Percentiles rank a stretch among this genome's conserved stretches.
These are phyloP conservation scores for Penicillium soppii DNA, from an alignment of 495 filamentous ascomycete species.

Conservation along the genomic window DNA sequence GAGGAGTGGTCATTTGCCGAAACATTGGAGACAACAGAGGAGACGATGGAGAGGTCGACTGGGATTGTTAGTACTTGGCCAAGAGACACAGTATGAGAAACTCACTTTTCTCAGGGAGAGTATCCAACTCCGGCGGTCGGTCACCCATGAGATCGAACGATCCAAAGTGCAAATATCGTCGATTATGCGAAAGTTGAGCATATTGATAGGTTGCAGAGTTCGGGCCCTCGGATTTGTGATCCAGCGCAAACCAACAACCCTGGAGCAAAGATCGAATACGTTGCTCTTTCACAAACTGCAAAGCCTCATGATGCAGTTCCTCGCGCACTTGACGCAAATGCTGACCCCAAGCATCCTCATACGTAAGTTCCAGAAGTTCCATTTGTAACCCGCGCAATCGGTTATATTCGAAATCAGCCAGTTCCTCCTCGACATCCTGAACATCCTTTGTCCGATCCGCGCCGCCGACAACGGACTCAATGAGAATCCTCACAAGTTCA, in stretches of 20 bases:
- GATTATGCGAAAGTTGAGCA: slow-evolving; percentile 86
- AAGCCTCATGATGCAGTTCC: slow-evolving; percentile 84
- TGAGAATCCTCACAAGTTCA: slow-evolving; percentile 84
- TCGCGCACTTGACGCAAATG: slow-evolving; percentile 90
- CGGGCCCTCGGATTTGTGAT: slow-evolving; percentile 40
- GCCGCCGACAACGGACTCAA: slow-evolving; percentile 87
- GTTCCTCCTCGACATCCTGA: slow-evolving; percentile 82
- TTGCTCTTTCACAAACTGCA: slow-evolving; percentile 96
- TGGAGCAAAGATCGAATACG: slow-evolving; percentile 87
- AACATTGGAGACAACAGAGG: slow-evolving; percentile 91
- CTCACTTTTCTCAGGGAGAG: slow-evolving; percentile 72
- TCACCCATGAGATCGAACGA: slow-evolving; percentile 69
- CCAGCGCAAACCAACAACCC: slow-evolving; percentile 85
- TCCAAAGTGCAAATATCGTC: slow-evolving; percentile 87
- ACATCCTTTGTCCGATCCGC: slow-evolving; percentile 83
- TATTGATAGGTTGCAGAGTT: slow-evolving; percentile 63
- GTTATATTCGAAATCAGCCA: slow-evolving; percentile 76
- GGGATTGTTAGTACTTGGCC: slow-evolving; percentile 13
- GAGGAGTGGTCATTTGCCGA: slow-evolving; percentile 57
- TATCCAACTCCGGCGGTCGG: slow-evolving; percentile 69
- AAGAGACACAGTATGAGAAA: not conserved
- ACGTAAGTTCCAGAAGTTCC: slow-evolving; percentile 85
- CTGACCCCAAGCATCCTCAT: slow-evolving; percentile 91
- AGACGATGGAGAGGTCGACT: slow-evolving; percentile 87
- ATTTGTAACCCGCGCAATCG: slow-evolving; percentile 87